Conservation (phyloP, 2,329 filamentous ascomycete genomes). For the Curvularia hawaiiensis region DNA sequence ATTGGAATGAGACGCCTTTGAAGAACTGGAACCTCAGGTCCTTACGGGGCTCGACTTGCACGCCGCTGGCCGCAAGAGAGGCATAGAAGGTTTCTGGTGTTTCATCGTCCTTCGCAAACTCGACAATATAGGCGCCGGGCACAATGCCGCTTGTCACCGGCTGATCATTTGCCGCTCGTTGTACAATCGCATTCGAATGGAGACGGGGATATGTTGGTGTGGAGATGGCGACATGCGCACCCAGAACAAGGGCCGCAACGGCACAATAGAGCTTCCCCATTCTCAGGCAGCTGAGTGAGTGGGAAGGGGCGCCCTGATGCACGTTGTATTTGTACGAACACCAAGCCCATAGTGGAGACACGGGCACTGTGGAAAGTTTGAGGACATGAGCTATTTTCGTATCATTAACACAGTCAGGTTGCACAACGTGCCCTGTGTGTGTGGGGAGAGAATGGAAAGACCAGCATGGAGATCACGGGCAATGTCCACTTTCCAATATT, state of each 20-base stretch:
- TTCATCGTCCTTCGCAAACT: constrained; percentile 20
- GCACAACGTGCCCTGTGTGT: not conserved
- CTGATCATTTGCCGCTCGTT: constrained; percentile 3
- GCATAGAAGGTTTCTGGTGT: constrained; percentile 20
- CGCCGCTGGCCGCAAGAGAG: constrained; percentile 14
- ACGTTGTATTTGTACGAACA: constrained; percentile 7
- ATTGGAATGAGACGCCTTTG: constrained; percentile 24
- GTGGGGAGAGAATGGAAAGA: constrained; percentile 1
- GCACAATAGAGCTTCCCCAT: constrained; percentile 7
- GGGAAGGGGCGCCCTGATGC: not conserved
- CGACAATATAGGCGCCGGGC: constrained; percentile 23
- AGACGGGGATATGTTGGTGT: not conserved
- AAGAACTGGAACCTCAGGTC: constrained; percentile 26
- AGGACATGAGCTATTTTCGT: constrained; percentile 5
- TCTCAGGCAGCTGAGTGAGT: not conserved
- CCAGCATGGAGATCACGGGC: constrained; percentile 6
- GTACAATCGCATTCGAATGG: not conserved
- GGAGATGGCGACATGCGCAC: constrained; percentile 4
- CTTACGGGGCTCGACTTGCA: constrained; percentile 20
- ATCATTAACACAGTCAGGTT: constrained; percentile 3
- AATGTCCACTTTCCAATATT: constrained; percentile 11
- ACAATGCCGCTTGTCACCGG: constrained; percentile 1
- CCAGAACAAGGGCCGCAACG: constrained; percentile 9
- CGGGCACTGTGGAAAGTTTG: not conserved
- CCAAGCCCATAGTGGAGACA: constrained; percentile 5